Conservation (phyloP, 1,139 yeast species). For the Williopsis jadinii region DNA sequence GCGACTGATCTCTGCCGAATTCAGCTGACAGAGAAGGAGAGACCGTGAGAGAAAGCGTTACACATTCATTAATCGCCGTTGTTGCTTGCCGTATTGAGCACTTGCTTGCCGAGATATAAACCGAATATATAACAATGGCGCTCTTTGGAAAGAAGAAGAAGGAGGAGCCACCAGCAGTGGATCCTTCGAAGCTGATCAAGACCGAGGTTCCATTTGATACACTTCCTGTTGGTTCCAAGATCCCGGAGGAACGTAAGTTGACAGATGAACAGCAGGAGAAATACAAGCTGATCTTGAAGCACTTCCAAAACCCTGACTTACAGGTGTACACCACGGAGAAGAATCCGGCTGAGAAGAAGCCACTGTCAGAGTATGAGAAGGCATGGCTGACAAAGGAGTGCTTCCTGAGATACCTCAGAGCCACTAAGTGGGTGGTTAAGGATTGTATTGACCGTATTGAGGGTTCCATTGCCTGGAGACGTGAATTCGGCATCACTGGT, state of each 20-base stretch:
- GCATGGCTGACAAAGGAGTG: slow-evolving; percentile 92
- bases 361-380: slow-evolving; percentile 54
- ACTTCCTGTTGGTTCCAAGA: slow-evolving; percentile 37
- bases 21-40: too few species aligned
- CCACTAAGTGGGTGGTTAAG: slow-evolving; percentile 76
- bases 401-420: slow-evolving; percentile 75
- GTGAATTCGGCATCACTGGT: slow-evolving; percentile 78
- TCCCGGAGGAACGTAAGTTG: slow-evolving; percentile 43
- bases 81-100: background rate
- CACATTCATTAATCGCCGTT: background rate
- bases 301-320: slow-evolving; percentile 44
- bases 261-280: slow-evolving; percentile 46
- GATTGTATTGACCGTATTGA: slow-evolving; percentile 69
- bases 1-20: too few species aligned
- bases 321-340: slow-evolving; percentile 31
- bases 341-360: slow-evolving; percentile 23
- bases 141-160: slow-evolving; percentile 19
- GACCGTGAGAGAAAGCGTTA: too few species aligned
- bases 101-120: too few species aligned
- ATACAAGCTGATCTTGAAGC: slow-evolving; percentile 48
- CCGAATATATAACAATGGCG: slow-evolving; percentile 10
- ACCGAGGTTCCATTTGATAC: slow-evolving; percentile 41
- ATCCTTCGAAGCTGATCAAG: slow-evolving; percentile 22
- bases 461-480: slow-evolving; percentile 78
- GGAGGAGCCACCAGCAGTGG: slow-evolving; percentile 12